Percentiles rank a stretch among this genome's conserved stretches.
phyloP scores from a whole-genome alignment of 2,329 filamentous ascomycete genomes.

The Corinectria fuckeliana region DNA sequence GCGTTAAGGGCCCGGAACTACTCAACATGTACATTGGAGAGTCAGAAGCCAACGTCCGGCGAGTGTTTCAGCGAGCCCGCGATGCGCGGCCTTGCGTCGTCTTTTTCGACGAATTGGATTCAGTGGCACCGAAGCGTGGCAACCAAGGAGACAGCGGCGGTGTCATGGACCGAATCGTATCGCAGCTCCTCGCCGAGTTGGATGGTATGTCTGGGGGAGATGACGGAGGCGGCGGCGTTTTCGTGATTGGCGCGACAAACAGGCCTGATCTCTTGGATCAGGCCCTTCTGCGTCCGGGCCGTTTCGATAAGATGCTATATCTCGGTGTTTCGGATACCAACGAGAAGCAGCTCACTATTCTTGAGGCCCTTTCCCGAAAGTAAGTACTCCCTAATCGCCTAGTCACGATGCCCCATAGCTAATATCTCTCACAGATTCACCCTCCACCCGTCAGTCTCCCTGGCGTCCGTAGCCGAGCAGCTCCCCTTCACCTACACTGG shows the following conservation, averaged over 20 bases:
- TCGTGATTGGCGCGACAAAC: constrained; percentile 97
- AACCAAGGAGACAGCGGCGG: constrained; percentile 97
- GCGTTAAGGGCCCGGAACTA: constrained; percentile 88
- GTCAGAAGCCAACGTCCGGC: constrained; percentile 88
- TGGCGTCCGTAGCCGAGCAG: constrained; percentile 73
- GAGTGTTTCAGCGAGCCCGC: constrained; percentile 85
- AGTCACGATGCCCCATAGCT: constrained; percentile 3
- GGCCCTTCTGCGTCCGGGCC: constrained; percentile 84
- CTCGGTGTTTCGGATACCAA: constrained; percentile 96
- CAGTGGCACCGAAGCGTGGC: constrained; percentile 92
- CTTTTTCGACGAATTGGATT: constrained; percentile 93
- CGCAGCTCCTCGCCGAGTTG: constrained; percentile 90
- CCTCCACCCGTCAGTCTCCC: constrained; percentile 78
- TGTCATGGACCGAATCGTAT: constrained; percentile 98
- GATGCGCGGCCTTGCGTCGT: constrained; percentile 89
- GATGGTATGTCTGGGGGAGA: constrained; percentile 97
- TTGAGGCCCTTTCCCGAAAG: constrained; percentile 95
- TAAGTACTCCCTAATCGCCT: constrained; percentile 52
- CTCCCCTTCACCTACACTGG: constrained; percentile 97
- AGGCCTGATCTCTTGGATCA: constrained; percentile 91
- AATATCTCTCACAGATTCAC: constrained; percentile 70
- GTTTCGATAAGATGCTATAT: constrained; percentile 99
- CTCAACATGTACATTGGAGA: constrained; percentile 98
- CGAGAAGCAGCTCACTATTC: constrained; percentile 91
- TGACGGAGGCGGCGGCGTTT: constrained; percentile 84